Conservation (phyloP, 768 basidiomycete species). For the Suillus tomentosus region DNA sequence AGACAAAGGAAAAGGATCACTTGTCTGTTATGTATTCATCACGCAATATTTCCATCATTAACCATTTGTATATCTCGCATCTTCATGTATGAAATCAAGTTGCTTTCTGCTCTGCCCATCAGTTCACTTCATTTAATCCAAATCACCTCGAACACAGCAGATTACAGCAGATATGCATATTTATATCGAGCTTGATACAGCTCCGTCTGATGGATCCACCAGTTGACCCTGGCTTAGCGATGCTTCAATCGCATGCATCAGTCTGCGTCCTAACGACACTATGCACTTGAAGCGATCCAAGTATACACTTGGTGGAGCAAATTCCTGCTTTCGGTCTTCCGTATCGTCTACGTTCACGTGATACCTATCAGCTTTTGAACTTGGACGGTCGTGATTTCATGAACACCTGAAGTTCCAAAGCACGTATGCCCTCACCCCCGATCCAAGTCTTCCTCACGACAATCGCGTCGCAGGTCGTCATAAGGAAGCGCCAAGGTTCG, state of each 20-base stretch:
- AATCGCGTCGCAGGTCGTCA: constrained; percentile 76
- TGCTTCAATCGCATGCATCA: no score
- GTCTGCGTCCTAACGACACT: not conserved
- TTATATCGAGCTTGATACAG: not conserved
- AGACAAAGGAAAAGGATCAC: not conserved
- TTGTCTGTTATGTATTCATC: not conserved
- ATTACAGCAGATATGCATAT: not conserved
- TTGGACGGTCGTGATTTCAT: not conserved
- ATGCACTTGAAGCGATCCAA: not conserved
- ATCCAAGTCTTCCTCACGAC: constrained; percentile 84
- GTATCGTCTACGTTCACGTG: constrained; percentile 3
- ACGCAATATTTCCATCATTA: not conserved
- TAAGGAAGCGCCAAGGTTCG: constrained; percentile 79
- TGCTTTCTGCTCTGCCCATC: not conserved
- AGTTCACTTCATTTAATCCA: not conserved
- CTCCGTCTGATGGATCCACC: not conserved
- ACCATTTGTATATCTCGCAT: constrained; percentile 6
- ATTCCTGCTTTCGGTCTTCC: not conserved
- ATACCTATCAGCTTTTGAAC: not conserved
- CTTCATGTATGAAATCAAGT: not conserved
- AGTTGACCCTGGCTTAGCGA: not conserved
- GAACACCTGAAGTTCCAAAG: not conserved
- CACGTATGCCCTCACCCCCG: constrained; percentile 74
- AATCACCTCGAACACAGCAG: not conserved
- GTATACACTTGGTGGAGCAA: not conserved